Evolutionary conservation across 2,329 filamentous ascomycete genomes (phyloP).

Genomic region (Pseudocercospora musae): DNA sequence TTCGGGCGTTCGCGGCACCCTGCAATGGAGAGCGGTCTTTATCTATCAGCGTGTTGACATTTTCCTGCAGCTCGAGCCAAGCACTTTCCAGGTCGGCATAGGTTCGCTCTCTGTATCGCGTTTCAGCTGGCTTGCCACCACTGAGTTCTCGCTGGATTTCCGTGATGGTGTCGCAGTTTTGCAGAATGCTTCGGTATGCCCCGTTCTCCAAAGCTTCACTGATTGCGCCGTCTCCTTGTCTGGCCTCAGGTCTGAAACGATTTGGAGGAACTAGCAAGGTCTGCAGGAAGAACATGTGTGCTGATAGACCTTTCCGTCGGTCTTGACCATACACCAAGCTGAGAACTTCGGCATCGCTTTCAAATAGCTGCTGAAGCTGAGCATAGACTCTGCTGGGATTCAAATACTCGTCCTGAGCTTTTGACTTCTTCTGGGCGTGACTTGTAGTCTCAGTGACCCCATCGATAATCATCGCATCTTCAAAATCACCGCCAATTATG

Average conservation of each 20-base stretch:
- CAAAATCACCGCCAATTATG: conserved; percentile 44
- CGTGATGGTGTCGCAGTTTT: conserved; percentile 68
- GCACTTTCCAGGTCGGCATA: conserved; percentile 76
- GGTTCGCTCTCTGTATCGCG: conserved; percentile 53
- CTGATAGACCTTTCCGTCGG: conserved; percentile 23
- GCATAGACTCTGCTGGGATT: conserved; percentile 80
- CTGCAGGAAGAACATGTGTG: conserved; percentile 90
- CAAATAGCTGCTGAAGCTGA: conserved; percentile 73
- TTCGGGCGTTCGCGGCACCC: conserved; percentile 70
- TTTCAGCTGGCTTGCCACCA: conserved; percentile 40
- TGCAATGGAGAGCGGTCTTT: conserved; percentile 79
- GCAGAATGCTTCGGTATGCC: conserved; percentile 80
- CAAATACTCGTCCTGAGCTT: conserved; percentile 66
- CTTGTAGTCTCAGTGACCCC: conserved; percentile 40
- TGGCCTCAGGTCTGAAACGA: conserved; percentile 81
- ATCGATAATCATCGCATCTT: conserved; percentile 41
- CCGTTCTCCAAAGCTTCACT: conserved; percentile 85
- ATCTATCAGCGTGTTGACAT: conserved; percentile 90
- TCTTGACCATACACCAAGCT: conserved; percentile 66
- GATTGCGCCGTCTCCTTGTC: conserved; percentile 75
- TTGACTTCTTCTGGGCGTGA: conserved; percentile 39
- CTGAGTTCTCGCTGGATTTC: conserved; percentile 67
- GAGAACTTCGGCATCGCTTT: conserved; percentile 80
- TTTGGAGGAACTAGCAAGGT: conserved; percentile 88
- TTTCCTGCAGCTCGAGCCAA: conserved; percentile 80